phyloP scores from a whole-genome alignment of 1,284 basidiomycete species.

The Irpex sp. region DNA sequence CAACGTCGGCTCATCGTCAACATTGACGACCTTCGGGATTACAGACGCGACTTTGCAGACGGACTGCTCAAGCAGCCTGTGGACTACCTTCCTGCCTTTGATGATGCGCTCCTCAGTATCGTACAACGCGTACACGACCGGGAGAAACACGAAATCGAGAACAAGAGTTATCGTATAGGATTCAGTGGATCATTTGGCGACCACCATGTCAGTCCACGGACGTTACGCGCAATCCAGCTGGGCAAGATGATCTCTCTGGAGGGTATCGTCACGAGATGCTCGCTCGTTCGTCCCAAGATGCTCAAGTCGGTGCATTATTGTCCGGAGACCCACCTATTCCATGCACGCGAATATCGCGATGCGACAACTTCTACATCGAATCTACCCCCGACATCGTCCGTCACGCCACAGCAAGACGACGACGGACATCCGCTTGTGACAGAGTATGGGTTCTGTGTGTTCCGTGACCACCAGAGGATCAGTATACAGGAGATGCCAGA shows the following conservation, averaged over 20 bases:
- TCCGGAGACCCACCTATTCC: conserved; percentile 81
- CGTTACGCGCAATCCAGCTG: conserved; percentile 84
- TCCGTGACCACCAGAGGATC: conserved; percentile 96
- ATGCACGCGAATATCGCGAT: conserved; percentile 91
- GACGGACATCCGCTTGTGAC: conserved; percentile 86
- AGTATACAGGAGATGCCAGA: conserved; percentile 99
- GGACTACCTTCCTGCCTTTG: conserved; percentile 90
- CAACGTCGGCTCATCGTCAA: conserved; percentile 93
- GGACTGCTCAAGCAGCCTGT: conserved; percentile 88
- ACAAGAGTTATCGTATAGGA: conserved; percentile 85
- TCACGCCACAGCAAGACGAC: conserved; percentile 90
- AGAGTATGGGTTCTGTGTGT: conserved; percentile 91
- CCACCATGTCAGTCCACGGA: conserved; percentile 95
- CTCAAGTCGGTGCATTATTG: conserved; percentile 96
- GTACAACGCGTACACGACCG: conserved; percentile 76
- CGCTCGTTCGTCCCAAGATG: conserved; percentile 98
- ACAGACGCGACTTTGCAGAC: conserved; percentile 79
- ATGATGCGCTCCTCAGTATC: conserved; percentile 78
- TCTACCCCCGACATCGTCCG: conserved; percentile 86
- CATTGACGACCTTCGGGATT: conserved; percentile 94
- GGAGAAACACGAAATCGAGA: conserved; percentile 80
- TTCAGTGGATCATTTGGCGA: conserved; percentile 98
- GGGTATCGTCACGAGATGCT: conserved; percentile 98
- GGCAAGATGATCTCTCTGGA: conserved; percentile 97
- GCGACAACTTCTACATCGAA: conserved; percentile 84